Percentiles rank a stretch among this genome's conserved stretches.
Conservation (phyloP, 2,329 filamentous ascomycete genomes). For the Myriosclerotinia curreyana region DNA sequence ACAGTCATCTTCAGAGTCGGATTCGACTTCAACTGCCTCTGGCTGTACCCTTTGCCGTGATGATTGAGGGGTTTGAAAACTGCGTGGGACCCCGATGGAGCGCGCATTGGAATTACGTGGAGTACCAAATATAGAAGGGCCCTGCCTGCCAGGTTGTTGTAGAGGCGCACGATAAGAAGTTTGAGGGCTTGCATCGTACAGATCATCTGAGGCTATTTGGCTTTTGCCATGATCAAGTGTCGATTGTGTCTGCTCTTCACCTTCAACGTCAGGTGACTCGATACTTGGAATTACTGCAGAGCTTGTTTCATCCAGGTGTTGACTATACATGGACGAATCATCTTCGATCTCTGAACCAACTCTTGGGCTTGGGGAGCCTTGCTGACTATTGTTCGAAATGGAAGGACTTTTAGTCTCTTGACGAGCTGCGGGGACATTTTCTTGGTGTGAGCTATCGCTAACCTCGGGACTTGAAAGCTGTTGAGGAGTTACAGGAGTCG, state of each 20-base stretch:
- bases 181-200: neutral
- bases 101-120: neutral
- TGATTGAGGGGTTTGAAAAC: neutral
- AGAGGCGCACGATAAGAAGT: neutral
- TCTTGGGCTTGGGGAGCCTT: neutral
- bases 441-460: neutral
- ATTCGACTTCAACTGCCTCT: neutral
- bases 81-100: neutral
- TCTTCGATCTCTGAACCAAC: neutral
- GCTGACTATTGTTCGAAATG: neutral
- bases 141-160: neutral
- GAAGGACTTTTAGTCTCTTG: neutral
- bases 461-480: conserved; percentile 1
- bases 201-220: neutral
- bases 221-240: neutral
- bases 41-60: neutral
- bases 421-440: neutral
- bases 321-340: neutral
- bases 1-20: conserved; percentile 12
- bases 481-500: too few relatives aligned
- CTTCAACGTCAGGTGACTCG: neutral
- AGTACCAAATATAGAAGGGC: neutral
- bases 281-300: neutral
- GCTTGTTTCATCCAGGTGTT: neutral
- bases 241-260: neutral